These are phyloP conservation scores for Clonostachys rosea DNA, from an alignment of 2,329 filamentous ascomycete species.

Conservation along the genomic window DNA sequence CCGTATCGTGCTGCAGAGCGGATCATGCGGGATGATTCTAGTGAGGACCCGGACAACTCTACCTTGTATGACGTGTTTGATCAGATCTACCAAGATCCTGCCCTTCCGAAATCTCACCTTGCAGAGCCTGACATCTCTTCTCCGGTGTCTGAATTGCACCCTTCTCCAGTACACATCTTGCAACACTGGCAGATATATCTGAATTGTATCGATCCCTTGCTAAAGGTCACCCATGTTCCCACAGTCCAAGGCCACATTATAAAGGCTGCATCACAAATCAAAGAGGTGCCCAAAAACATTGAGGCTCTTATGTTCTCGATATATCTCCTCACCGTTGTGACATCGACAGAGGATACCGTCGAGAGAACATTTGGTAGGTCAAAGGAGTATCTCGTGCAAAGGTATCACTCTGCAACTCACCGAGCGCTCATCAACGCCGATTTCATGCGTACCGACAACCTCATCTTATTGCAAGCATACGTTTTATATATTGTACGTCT, in stretches of 20 bases:
- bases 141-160: conserved; percentile 44
- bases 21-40: conserved; percentile 46
- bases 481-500: conserved; percentile 59
- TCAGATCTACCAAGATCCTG: conserved; percentile 54
- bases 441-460: conserved; percentile 62
- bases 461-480: conserved; percentile 63
- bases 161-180: conserved; percentile 53
- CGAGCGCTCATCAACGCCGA: conserved; percentile 62
- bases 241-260: conserved; percentile 60
- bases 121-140: conserved; percentile 40
- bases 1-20: conserved; percentile 36
- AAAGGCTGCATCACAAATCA: conserved; percentile 51
- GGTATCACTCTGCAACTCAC: conserved; percentile 54
- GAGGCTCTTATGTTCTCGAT: conserved; percentile 67
- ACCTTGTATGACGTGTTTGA: conserved; percentile 51
- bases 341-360: conserved; percentile 53
- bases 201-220: conserved; percentile 63
- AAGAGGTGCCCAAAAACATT: conserved; percentile 49
- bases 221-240: conserved; percentile 65
- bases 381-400: conserved; percentile 43
- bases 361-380: conserved; percentile 47
- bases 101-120: conserved; percentile 53
- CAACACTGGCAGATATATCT: conserved; percentile 67
- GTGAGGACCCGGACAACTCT: conserved; percentile 47
- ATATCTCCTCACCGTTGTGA: conserved; percentile 54